phyloP scores from a whole-genome alignment of 257 asterid genomes.

The Ballota nigra region DNA sequence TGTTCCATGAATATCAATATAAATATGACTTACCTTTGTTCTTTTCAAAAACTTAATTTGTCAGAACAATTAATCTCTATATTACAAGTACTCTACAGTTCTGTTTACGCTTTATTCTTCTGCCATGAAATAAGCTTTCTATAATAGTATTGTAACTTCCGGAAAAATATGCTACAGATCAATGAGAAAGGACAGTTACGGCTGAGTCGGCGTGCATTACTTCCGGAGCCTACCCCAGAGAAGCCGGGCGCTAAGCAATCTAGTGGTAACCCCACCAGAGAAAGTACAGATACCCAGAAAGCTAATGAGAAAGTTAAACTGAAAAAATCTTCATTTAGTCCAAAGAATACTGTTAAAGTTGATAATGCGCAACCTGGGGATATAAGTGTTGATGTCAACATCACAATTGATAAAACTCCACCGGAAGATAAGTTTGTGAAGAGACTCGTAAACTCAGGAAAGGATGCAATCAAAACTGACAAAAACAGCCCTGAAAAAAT shows the following conservation, averaged over 20 bases:
- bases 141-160: neutral
- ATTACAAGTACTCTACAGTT: slow-evolving; percentile 12
- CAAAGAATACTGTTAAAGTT: slow-evolving; percentile 34
- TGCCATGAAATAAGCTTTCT: neutral
- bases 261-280: slow-evolving; percentile 33
- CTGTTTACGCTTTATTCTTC: neutral
- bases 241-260: slow-evolving; percentile 41
- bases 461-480: slow-evolving; percentile 38
- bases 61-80: neutral
- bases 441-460: slow-evolving; percentile 38
- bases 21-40: neutral
- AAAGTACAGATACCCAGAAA: slow-evolving; percentile 33
- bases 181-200: slow-evolving; percentile 98
- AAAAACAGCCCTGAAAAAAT: slow-evolving; percentile 40
- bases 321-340: slow-evolving; percentile 23
- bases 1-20: neutral
- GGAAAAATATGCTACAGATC: slow-evolving; percentile 42
- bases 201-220: slow-evolving; percentile 87
- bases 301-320: slow-evolving; percentile 45
- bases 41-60: neutral
- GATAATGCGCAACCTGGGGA: slow-evolving; percentile 27
- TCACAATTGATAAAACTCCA: neutral
- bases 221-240: slow-evolving; percentile 67
- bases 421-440: slow-evolving; percentile 44
- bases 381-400: slow-evolving; percentile 13